Evolutionary conservation across 106 monocot species (phyloP), one percentile per base, ranked within the genome.

Genomic region (Narthecium ossifragum): DNA sequence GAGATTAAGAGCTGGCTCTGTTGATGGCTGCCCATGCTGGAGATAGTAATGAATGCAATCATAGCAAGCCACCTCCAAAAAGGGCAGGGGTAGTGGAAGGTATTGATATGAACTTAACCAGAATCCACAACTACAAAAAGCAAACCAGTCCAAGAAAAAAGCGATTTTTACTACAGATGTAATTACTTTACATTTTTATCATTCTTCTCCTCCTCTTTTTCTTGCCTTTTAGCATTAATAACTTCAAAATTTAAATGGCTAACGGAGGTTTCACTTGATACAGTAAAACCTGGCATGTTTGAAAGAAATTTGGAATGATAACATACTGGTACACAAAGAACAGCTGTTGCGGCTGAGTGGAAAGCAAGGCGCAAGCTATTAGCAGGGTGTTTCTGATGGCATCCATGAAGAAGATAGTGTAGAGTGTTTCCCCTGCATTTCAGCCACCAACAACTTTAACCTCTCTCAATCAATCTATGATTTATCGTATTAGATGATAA

Each of bases 21-120:
- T 64, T 36, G 78, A 64, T 23, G 94, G 94, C n/a, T 78, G 77
- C 22, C 89, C 86, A 53, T 89, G 89, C 47, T 94, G 94, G 10
- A 94, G 67, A 54, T 94, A 94, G 56, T 94, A 94, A 53, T 90
- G 94, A 21, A 86, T 94, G 70, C 94, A 94, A 38, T 94, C 94
- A 57, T 94, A 92, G 52, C 52, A 92, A 60, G 24, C 80, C 83
- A 29, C 92, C 92, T 51, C 67, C 83, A 39, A 86, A 92, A 32
- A 92, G 34, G 4, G 74, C 83, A 23, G 83, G 92, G 34, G 77
- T 29, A 3, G 74, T 36, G 4, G 92, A 64, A 12, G 73, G 72
- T 4, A 76, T 80, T 27, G 83, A 54, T 0, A 77, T 8, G 8
- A 80, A 41, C 28, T 57, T 80, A 26, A 83, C 52, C 46, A 91